phyloP scores from a whole-genome alignment of 73 alveolate species.

The Symbiodinium natans region DNA sequence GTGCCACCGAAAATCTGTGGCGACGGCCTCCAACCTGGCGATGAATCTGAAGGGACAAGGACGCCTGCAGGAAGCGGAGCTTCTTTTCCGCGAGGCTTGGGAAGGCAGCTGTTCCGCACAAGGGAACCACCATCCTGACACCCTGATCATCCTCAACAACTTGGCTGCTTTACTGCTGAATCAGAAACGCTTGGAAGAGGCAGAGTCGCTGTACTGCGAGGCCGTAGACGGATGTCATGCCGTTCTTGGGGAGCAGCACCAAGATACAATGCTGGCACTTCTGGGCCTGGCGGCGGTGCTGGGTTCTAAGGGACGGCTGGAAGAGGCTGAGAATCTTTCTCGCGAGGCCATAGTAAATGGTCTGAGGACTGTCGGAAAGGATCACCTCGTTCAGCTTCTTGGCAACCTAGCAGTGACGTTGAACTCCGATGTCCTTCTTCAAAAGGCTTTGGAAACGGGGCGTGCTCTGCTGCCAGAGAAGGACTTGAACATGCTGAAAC shows the following conservation, averaged over 20 bases:
- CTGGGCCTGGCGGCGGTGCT: neutral
- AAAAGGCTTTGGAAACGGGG: neutral
- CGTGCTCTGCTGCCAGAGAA: too few species aligned
- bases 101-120: neutral
- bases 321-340: neutral
- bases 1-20: neutral
- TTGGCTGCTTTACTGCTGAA: neutral
- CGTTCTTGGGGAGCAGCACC: neutral
- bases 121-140: neutral
- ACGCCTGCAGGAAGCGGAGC: neutral
- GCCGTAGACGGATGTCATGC: neutral
- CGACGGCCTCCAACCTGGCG: neutral
- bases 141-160: neutral
- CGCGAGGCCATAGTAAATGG: too few species aligned
- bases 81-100: neutral
- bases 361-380: neutral
- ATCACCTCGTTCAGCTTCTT: neutral
- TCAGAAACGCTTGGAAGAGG: neutral
- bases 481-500: too few species aligned
- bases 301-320: neutral
- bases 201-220: neutral
- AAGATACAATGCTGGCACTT: neutral
- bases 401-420: neutral
- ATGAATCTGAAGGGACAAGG: neutral
- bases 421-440: neutral